Percentiles rank a stretch among this genome's conserved stretches.
Evolutionary conservation across 1,284 basidiomycete species (phyloP).

Genomic region (Pascua guehoae): DNA sequence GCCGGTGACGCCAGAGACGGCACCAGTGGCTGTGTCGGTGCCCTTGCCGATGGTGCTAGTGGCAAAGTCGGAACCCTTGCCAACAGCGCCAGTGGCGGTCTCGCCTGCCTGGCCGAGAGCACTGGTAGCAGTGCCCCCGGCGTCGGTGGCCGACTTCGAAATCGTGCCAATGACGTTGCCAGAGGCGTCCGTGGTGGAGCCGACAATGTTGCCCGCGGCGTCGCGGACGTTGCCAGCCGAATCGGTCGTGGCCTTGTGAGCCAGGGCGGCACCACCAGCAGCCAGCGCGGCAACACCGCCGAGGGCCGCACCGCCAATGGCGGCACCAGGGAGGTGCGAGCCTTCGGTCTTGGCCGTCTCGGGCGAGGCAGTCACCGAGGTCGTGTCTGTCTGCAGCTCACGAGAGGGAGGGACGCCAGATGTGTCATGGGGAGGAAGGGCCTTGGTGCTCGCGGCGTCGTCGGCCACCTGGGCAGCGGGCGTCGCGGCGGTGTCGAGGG

Average conservation of each 20-base stretch:
- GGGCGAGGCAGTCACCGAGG: too few species aligned
- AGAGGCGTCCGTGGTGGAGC: neutral
- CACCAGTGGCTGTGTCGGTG: neutral
- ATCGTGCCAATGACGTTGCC: neutral
- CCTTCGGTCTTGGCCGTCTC: too few species aligned
- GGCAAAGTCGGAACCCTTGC: slow-evolving; percentile 1
- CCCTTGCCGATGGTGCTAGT: slow-evolving; percentile 3
- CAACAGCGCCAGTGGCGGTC: neutral
- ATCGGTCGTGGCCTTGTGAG: too few species aligned
- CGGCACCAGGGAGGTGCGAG: too few species aligned
- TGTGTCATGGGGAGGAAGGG: too few species aligned
- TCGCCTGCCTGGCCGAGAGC: neutral
- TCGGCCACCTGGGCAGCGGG: neutral
- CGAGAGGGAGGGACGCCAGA: too few species aligned
- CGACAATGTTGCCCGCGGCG: neutral
- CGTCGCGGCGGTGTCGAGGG: slow-evolving; percentile 7
- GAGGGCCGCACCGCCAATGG: too few species aligned
- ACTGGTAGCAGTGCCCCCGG: neutral
- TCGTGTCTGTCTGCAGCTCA: too few species aligned
- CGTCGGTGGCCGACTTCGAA: neutral
- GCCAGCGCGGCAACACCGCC: too few species aligned
- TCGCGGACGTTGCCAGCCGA: neutral
- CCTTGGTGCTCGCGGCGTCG: too few species aligned
- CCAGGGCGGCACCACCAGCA: neutral
- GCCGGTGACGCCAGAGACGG: neutral